Percentiles rank a stretch among this genome's conserved stretches.
These are phyloP conservation scores for Exophiala calicioides DNA, from an alignment of 2,329 filamentous ascomycete genomes.

Conservation along the genomic window DNA sequence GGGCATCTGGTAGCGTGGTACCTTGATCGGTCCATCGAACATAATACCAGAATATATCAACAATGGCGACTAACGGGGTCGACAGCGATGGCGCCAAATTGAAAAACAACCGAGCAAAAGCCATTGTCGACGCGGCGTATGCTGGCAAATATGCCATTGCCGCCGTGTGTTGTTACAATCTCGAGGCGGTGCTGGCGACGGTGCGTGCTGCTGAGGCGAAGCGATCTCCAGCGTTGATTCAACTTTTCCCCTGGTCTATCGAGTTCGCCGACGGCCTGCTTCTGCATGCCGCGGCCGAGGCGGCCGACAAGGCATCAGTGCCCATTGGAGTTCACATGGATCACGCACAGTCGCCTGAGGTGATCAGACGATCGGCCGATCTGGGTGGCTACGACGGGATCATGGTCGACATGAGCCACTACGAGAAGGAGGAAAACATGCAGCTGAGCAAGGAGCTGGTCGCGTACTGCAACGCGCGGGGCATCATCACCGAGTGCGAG, in stretches of 20 bases:
- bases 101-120: conserved; percentile 31
- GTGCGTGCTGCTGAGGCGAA: conserved; percentile 69
- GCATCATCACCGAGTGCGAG: conserved; percentile 70
- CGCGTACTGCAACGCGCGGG: conserved; percentile 62
- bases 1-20: too few relatives aligned
- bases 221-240: conserved; percentile 67
- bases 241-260: conserved; percentile 74
- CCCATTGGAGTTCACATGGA: conserved; percentile 67
- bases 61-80: conserved; percentile 5
- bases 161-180: conserved; percentile 54
- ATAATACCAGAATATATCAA: background rate
- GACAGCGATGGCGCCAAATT: conserved; percentile 5
- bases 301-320: conserved; percentile 58
- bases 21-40: too few relatives aligned
- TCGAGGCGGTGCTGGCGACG: conserved; percentile 69
- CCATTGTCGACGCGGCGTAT: conserved; percentile 34
- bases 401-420: conserved; percentile 77
- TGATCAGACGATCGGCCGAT: conserved; percentile 62
- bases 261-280: conserved; percentile 62
- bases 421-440: conserved; percentile 69
- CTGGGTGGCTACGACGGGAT: conserved; percentile 68
- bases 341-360: conserved; percentile 61
- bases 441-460: conserved; percentile 63
- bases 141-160: conserved; percentile 28
- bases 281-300: conserved; percentile 58